These are phyloP conservation scores for Erysimum pusillum DNA, from an alignment of 441 rosid species.

Conservation along the genomic window DNA sequence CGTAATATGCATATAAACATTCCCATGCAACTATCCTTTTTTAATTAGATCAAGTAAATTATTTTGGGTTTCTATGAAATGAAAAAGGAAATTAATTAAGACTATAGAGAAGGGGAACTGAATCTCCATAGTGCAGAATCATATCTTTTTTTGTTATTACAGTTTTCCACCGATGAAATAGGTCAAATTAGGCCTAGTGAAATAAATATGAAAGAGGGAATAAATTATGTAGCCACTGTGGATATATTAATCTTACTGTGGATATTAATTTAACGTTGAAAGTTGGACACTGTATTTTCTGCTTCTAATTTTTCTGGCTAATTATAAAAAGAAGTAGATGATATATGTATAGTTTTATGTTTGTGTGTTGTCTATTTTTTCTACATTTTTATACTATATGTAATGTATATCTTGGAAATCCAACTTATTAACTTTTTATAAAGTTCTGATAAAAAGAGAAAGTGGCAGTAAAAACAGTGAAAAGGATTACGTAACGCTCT, in stretches of 20 bases:
- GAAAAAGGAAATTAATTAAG: not conserved
- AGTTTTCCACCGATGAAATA: not conserved
- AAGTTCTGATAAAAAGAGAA: conserved; percentile 40
- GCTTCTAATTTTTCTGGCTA: not conserved
- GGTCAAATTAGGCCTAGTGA: not conserved
- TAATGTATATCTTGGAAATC: conserved; percentile 34
- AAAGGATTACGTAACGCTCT: conserved; percentile 37
- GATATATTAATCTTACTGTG: not conserved
- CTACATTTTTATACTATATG: conserved; percentile 20
- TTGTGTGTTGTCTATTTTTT: conserved; percentile 36
- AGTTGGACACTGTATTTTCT: not conserved
- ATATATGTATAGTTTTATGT: not conserved
- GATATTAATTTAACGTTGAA: not conserved
- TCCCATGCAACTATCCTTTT: not conserved
- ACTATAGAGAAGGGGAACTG: not conserved
- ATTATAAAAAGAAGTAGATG: not conserved
- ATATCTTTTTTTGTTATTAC: not conserved
- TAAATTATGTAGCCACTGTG: not conserved
- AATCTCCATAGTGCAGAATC: not conserved
- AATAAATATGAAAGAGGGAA: not conserved
- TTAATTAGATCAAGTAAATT: not conserved
- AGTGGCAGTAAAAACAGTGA: conserved; percentile 29
- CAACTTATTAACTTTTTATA: conserved; percentile 35
- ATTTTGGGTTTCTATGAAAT: not conserved
- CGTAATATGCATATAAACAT: not conserved